Evolutionary conservation across 2,329 filamentous ascomycete species (phyloP).

Genomic region (Aspergillus sergii): DNA sequence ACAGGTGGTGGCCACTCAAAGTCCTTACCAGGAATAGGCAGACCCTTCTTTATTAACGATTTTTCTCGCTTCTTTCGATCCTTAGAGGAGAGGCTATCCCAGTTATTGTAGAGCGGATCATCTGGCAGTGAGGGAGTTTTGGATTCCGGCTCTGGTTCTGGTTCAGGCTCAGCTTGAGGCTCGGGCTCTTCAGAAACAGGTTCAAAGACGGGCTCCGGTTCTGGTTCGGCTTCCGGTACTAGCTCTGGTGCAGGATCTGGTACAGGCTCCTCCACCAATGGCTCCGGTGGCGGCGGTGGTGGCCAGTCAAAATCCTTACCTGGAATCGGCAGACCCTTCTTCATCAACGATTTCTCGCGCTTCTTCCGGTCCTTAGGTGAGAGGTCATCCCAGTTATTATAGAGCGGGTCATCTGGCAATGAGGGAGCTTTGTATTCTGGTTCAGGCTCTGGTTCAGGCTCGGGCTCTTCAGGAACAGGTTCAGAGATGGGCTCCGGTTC

Average conservation of each 20-base stretch:
- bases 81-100: slow-evolving; percentile 39
- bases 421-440: slow-evolving; percentile 27
- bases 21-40: slow-evolving; percentile 34
- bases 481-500: slow-evolving; percentile 24
- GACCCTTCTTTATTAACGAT: slow-evolving; percentile 28
- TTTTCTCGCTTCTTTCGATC: slow-evolving; percentile 50
- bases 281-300: slow-evolving; percentile 19
- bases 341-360: slow-evolving; percentile 36
- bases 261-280: slow-evolving; percentile 1
- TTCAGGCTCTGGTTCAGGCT: slow-evolving; percentile 27
- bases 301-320: slow-evolving; percentile 32
- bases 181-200: slow-evolving; percentile 29
- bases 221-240: slow-evolving; percentile 17
- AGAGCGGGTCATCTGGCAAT: slow-evolving; percentile 40
- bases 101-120: slow-evolving; percentile 40
- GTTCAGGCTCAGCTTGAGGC: slow-evolving; percentile 23
- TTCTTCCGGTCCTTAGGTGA: slow-evolving; percentile 50
- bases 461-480: slow-evolving; percentile 29
- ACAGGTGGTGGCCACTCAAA: slow-evolving; percentile 28
- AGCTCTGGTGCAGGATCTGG: slow-evolving; percentile 30
- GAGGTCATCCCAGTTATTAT: slow-evolving; percentile 37
- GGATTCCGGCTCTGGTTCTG: slow-evolving; percentile 26
- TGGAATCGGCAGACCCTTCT: slow-evolving; percentile 33
- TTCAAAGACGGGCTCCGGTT: slow-evolving; percentile 25
- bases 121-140: slow-evolving; percentile 35